phyloP scores from a whole-genome alignment of 176 grass and related monocot genomes.

The Carex pumila region DNA sequence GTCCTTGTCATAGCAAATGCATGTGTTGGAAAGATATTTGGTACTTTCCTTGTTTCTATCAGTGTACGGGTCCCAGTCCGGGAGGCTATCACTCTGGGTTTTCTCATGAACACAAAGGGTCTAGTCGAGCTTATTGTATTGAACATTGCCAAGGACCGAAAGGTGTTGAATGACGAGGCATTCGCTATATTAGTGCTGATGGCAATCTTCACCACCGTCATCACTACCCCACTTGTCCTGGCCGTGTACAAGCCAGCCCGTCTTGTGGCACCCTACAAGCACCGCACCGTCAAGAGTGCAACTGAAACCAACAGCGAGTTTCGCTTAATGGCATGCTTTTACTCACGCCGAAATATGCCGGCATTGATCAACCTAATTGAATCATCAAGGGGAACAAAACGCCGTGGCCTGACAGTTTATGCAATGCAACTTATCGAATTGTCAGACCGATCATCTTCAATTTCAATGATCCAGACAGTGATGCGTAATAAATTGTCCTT shows the following conservation, averaged over 20 bases:
- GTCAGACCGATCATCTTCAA: conserved; percentile 56
- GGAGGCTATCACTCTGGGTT: conserved; percentile 41
- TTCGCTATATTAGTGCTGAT: conserved; percentile 72
- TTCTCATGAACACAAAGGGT: conserved; percentile 81
- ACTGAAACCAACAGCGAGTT: conserved; percentile 29
- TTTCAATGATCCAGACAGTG: conserved; percentile 49
- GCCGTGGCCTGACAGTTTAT: conserved; percentile 35
- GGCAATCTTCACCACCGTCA: conserved; percentile 73
- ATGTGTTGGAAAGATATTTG: conserved; percentile 54
- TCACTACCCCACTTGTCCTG: conserved; percentile 62
- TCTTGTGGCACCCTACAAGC: conserved; percentile 45
- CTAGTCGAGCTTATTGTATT: conserved; percentile 77
- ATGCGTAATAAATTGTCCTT: conserved; percentile 45
- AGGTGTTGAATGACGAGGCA: conserved; percentile 53
- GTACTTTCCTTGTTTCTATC: conserved; percentile 30
- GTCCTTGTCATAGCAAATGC: conserved; percentile 52
- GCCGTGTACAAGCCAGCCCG: conserved; percentile 55
- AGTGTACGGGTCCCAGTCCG: conserved; percentile 24
- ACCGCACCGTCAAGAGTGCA: conserved; percentile 30
- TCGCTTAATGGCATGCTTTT: conserved; percentile 61
- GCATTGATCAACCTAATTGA: conserved; percentile 68
- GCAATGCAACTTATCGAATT: conserved; percentile 68
- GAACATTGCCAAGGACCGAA: conserved; percentile 58
- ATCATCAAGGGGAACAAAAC: conserved; percentile 34
- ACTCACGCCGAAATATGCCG: conserved; percentile 37